Evolutionary conservation across 2,329 filamentous ascomycete genomes (phyloP), one percentile per base, ranked within the genome.

Genomic region (Microthyrium microscopicum): DNA sequence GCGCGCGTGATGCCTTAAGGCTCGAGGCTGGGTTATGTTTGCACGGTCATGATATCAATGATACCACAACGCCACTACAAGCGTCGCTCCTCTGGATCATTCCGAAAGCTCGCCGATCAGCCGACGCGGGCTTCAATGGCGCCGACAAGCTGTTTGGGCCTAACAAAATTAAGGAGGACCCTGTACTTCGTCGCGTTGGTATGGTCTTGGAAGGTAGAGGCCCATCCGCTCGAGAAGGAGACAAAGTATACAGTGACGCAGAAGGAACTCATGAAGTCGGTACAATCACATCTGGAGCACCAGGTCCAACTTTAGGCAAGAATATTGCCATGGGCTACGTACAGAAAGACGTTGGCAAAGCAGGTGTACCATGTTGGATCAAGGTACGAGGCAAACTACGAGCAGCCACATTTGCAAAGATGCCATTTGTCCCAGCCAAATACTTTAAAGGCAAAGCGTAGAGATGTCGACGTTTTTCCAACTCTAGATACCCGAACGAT

Each of bases 11-110:
- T 56, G 91, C 79, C 40, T 71, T 98, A 39, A 76, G 89, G 29
- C 73, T 98, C 20, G 89, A 98, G 61, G 89, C 89, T 1, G 89
- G 89, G 40, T 92, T 98, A 87, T 98, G 89, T 56, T 68, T 98
- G n/a, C 98, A 98, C 59, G 89, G 89, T n/a, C 83, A 95, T 58
- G 89, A 98, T 54, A 70, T 98, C 24, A 75, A 91, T 52, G 87
- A 93, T 37, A 62, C 61, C 0, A 77, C 70, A 8, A 80, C 77
- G 2, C 76, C 77, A 1, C 72, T 77, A 4, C 69, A 73, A 49
- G 76, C 68, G 2, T 65, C 62, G 2, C 57, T 82, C 1, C 64
- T 64, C 39, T 98, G 89, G 87, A 70, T 94, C 48, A 75, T 98
- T 39, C 76, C 79, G 42, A 84, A 83, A 50, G 71, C 77, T 36